Evolutionary conservation across 1,139 yeast genomes (phyloP).

Genomic region (Kazachstania sp.): DNA sequence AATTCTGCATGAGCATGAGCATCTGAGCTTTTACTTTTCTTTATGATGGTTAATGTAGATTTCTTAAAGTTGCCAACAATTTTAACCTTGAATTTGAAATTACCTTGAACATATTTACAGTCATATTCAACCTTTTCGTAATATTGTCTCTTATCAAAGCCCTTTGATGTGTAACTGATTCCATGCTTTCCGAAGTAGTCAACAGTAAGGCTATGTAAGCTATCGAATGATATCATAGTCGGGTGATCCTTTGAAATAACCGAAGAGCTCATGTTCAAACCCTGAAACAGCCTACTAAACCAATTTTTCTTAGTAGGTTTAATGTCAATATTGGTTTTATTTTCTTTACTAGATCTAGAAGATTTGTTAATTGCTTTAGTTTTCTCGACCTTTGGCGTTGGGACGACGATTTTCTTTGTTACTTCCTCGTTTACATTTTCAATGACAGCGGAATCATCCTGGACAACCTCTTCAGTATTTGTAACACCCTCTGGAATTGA

Average conservation of each 20-base stretch:
- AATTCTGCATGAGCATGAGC: conserved; percentile 12
- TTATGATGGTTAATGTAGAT: conserved; percentile 16
- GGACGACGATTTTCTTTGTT: neutral
- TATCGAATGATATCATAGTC: conserved; percentile 24
- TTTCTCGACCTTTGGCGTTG: too few relatives aligned
- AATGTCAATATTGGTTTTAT: neutral
- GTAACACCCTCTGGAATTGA: neutral
- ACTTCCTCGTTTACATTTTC: neutral
- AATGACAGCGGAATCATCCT: neutral
- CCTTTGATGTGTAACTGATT: conserved; percentile 21
- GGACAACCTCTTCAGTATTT: neutral
- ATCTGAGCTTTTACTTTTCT: conserved; percentile 10
- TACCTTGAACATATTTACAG: conserved; percentile 23
- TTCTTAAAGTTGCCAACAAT: conserved; percentile 9
- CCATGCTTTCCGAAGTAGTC: conserved; percentile 22
- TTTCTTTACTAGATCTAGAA: neutral
- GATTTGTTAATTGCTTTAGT: neutral
- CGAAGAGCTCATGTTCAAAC: conserved; percentile 9
- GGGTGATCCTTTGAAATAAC: conserved; percentile 14
- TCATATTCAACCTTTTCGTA: conserved; percentile 24
- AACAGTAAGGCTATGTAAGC: conserved; percentile 22
- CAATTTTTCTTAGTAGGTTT: conserved; percentile 10
- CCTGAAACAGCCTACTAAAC: conserved; percentile 20
- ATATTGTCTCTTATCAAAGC: conserved; percentile 15
- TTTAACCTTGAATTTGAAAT: conserved; percentile 22